Percentiles rank a stretch among this genome's conserved stretches.
phyloP scores from a whole-genome alignment of 495 filamentous ascomycete species.

The Penicillium ochrochloron region DNA sequence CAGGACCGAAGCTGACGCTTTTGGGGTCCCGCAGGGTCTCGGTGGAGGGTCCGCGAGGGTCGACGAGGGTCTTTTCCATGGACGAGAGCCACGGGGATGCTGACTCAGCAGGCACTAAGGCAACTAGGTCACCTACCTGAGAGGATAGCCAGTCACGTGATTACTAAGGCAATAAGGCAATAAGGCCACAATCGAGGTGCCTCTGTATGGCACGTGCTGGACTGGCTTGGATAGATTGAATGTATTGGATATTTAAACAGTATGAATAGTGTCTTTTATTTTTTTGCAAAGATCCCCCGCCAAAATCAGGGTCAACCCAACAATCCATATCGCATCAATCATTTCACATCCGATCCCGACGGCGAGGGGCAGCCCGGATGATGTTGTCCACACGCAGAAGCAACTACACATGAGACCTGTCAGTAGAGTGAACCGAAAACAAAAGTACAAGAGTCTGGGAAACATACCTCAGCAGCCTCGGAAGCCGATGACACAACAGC shows the following conservation, averaged over 20 bases:
- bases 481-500: constrained; percentile 94
- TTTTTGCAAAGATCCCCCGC: constrained; percentile 1
- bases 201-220: not conserved
- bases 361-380: constrained; percentile 77
- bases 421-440: constrained; percentile 1
- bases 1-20: not conserved
- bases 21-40: no score
- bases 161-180: not conserved
- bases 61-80: not conserved
- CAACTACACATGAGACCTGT: constrained; percentile 53
- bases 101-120: not conserved
- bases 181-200: not conserved
- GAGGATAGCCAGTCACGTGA: not conserved
- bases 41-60: not conserved
- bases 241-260: not conserved
- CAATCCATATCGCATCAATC: constrained; percentile 29
- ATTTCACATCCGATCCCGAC: constrained; percentile 70
- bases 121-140: no score
- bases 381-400: constrained; percentile 87
- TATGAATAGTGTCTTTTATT: not conserved
- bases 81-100: not conserved
- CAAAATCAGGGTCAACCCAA: constrained; percentile 5
- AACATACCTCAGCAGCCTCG: constrained; percentile 88
- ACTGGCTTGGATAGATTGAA: not conserved
- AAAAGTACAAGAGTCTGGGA: not conserved